These are phyloP conservation scores for Gnaphalium uliginosum DNA, from an alignment of 129 eudicot genomes.

Conservation along the genomic window DNA sequence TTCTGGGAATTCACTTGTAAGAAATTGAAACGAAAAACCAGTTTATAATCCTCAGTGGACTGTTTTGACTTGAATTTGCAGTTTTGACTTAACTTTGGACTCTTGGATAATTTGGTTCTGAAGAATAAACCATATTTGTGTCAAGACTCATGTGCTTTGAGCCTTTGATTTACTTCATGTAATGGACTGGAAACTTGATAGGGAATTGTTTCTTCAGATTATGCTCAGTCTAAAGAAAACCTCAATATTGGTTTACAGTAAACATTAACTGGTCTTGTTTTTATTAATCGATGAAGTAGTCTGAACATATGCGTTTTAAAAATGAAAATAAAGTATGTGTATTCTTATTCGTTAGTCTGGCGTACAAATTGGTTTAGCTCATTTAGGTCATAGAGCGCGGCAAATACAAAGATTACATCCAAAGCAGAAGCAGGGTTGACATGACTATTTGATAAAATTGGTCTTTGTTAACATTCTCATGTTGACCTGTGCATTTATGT, in stretches of 20 bases:
- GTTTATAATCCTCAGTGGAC: slow-evolving; percentile 19
- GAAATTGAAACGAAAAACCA: background rate
- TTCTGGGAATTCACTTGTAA: background rate
- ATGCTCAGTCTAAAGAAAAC: slow-evolving; percentile 14
- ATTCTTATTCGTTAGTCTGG: background rate
- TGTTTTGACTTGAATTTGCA: slow-evolving; percentile 21
- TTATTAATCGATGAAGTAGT: slow-evolving; percentile 15
- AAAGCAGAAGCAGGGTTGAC: slow-evolving; percentile 22
- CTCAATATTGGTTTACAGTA: slow-evolving; percentile 7
- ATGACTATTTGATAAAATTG: slow-evolving; percentile 1
- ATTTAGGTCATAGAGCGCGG: background rate
- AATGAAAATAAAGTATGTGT: background rate
- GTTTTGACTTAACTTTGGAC: slow-evolving; percentile 24
- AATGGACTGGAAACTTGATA: slow-evolving; percentile 20
- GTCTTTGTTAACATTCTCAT: slow-evolving; percentile 13
- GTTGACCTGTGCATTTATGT: slow-evolving; percentile 21
- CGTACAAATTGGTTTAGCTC: background rate
- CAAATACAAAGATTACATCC: background rate
- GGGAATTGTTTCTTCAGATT: slow-evolving; percentile 15
- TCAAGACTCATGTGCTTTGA: background rate
- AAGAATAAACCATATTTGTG: slow-evolving; percentile 26
- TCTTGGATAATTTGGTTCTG: slow-evolving; percentile 16
- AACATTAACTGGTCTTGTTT: background rate
- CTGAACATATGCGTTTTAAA: background rate
- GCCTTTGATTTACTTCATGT: slow-evolving; percentile 4